These are phyloP conservation scores for Pistacia atlantica DNA, from an alignment of 345 rosid genomes.

Conservation along the genomic window DNA sequence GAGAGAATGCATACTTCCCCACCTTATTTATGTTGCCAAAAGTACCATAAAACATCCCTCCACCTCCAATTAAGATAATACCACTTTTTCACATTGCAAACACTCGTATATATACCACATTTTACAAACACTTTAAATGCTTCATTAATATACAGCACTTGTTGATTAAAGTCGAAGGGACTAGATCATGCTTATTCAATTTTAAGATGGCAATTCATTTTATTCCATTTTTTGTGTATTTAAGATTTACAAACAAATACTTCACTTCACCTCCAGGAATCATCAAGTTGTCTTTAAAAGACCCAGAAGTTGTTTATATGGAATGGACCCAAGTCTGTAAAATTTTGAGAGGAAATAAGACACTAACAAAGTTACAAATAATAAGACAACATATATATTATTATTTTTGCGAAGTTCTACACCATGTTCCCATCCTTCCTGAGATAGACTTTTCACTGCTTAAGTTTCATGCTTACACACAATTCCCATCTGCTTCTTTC, in stretches of 20 bases:
- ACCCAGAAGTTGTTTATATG: not conserved
- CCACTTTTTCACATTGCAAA: not conserved
- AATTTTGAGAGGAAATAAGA: not conserved
- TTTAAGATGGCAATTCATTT: not conserved
- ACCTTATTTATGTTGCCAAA: not conserved
- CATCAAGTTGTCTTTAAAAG: not conserved
- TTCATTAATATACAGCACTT: no score
- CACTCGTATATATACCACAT: not conserved
- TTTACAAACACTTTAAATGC: not conserved
- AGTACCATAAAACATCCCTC: not conserved
- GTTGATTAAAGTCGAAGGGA: not conserved
- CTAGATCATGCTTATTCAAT: not conserved
- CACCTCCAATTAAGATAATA: not conserved
- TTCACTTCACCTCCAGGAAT: not conserved
- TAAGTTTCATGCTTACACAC: not conserved
- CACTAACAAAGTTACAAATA: not conserved
- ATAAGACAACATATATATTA: not conserved
- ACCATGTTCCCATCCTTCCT: not conserved
- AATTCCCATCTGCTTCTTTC: not conserved
- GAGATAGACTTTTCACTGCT: not conserved
- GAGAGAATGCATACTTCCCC: not conserved
- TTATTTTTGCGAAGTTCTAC: not conserved
- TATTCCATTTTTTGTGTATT: not conserved
- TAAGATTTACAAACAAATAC: not conserved
- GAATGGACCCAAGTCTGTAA: not conserved